phyloP scores from a whole-genome alignment of 2,329 filamentous ascomycete genomes.

The Colletotrichum euphorbiae region DNA sequence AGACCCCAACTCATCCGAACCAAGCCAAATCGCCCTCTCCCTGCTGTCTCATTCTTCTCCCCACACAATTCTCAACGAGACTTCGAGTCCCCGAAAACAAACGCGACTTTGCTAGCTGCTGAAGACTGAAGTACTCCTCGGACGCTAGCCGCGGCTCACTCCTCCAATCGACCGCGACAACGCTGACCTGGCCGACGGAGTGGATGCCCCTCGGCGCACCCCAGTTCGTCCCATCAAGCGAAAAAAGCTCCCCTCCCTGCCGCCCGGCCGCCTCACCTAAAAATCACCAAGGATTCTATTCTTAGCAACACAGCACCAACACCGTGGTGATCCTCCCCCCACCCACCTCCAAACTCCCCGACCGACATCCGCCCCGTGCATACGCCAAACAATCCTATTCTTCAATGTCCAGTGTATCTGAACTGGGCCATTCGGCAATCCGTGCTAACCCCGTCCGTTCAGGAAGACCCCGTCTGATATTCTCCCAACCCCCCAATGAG shows the following conservation, averaged over 20 bases:
- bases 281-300: constrained; percentile 5
- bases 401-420: neutral
- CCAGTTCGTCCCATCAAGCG: constrained; percentile 23
- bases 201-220: constrained; percentile 7
- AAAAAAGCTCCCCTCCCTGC: constrained; percentile 12
- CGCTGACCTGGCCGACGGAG: neutral
- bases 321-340: neutral
- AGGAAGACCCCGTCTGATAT: neutral
- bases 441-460: neutral
- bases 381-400: neutral
- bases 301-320: constrained; percentile 12
- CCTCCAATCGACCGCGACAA: neutral
- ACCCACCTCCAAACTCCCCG: neutral
- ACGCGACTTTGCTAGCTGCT: no score
- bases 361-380: constrained; percentile 11
- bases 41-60: neutral
- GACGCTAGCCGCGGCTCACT: no score
- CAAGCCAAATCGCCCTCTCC: neutral
- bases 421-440: neutral
- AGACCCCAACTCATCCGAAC: constrained; percentile 26
- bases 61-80: no score
- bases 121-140: no score
- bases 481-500: neutral
- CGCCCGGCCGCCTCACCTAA: constrained; percentile 11
- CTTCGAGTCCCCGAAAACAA: no score